These are phyloP conservation scores for Scedosporium minutisporum DNA, from an alignment of 2,329 filamentous ascomycete genomes.

Conservation along the genomic window DNA sequence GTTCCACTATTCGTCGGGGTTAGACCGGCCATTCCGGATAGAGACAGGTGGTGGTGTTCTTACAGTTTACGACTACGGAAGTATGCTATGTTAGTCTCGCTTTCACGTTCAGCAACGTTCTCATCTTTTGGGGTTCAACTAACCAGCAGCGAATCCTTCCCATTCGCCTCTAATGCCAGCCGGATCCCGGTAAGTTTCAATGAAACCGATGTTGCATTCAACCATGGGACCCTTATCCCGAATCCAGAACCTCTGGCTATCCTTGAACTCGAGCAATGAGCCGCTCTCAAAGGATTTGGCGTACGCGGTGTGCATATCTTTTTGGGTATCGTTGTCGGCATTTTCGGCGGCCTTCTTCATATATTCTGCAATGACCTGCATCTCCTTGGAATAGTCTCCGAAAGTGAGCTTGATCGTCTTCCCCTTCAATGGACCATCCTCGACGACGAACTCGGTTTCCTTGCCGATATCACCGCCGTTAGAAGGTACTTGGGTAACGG, in stretches of 20 bases:
- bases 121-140: constrained; percentile 9
- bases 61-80: constrained; percentile 56
- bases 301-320: constrained; percentile 65
- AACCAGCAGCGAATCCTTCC: constrained; percentile 68
- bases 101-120: not conserved
- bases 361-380: constrained; percentile 58
- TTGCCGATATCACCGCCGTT: constrained; percentile 61
- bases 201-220: constrained; percentile 74
- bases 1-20: constrained; percentile 46
- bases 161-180: constrained; percentile 74
- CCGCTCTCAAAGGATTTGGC: constrained; percentile 65
- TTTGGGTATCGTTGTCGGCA: constrained; percentile 64
- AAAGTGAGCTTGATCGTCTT: constrained; percentile 64
- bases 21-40: not conserved
- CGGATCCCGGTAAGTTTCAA: constrained; percentile 78
- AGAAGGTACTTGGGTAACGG: constrained; percentile 45
- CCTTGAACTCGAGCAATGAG: constrained; percentile 68
- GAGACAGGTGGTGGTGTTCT: constrained; percentile 6
- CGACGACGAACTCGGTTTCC: constrained; percentile 49
- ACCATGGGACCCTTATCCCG: constrained; percentile 72
- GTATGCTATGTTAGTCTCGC: not conserved
- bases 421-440: constrained; percentile 50
- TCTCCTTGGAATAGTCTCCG: constrained; percentile 64
- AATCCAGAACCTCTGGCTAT: constrained; percentile 74
- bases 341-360: constrained; percentile 59